phyloP scores from a whole-genome alignment of 2,329 filamentous ascomycete genomes.

The Dothiorella sarmentorum region DNA sequence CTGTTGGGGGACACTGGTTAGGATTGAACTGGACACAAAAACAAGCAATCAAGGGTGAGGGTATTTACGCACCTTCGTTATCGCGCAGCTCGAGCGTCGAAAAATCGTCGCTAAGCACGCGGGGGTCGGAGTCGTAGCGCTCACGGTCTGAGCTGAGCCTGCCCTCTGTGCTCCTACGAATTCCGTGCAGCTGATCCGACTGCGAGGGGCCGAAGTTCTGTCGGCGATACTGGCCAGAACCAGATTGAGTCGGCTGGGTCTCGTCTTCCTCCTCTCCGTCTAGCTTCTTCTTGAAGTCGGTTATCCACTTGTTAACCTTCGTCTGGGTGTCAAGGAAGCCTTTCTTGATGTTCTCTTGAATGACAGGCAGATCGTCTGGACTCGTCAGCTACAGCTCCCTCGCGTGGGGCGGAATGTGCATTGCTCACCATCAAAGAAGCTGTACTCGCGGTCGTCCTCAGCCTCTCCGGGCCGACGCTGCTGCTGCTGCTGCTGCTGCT shows the following conservation, averaged over 20 bases:
- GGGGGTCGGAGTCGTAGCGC: conserved; percentile 90
- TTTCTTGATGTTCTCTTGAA: conserved; percentile 88
- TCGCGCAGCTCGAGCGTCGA: conserved; percentile 61
- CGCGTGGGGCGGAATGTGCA: not conserved
- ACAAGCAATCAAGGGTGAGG: not conserved
- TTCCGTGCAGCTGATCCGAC: conserved; percentile 39
- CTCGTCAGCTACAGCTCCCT: not conserved
- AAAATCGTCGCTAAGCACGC: conserved; percentile 88
- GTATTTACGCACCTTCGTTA: conserved; percentile 48
- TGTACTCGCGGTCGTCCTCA: conserved; percentile 64
- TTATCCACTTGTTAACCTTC: conserved; percentile 91
- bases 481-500: too few relatives aligned
- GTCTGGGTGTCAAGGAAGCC: conserved; percentile 92
- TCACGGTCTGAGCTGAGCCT: conserved; percentile 79
- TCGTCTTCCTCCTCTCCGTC: conserved; percentile 80
- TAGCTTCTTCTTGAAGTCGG: conserved; percentile 84
- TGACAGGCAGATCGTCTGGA: conserved; percentile 83
- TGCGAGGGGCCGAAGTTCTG: conserved; percentile 38
- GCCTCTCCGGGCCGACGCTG: conserved; percentile 46
- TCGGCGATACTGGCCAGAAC: conserved; percentile 36
- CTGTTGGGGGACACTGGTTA: conserved; percentile 36
- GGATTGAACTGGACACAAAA: not conserved
- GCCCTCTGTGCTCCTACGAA: conserved; percentile 37
- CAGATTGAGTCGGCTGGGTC: conserved; percentile 50
- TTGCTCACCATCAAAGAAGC: conserved; percentile 73